A percentile compares a stretch with the other conserved stretches of the same genome.
phyloP scores from a whole-genome alignment of 1,139 yeast species.

The Geotrichum fermentans region DNA sequence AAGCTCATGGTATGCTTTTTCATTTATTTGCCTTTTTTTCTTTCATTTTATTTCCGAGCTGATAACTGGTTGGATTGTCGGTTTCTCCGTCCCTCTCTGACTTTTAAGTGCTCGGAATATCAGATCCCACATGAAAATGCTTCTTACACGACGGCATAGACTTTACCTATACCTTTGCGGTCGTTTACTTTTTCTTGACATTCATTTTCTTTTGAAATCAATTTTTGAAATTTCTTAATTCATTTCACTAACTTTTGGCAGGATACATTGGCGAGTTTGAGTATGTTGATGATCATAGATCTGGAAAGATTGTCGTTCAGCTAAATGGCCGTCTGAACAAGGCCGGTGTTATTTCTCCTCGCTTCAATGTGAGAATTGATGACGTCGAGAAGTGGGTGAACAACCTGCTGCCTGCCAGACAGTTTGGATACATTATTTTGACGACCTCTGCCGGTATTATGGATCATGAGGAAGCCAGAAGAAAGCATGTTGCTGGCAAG shows the following conservation, averaged over 20 bases:
- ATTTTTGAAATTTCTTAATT: slow-evolving; percentile 13
- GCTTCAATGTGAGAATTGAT: slow-evolving; percentile 89
- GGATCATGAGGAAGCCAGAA: slow-evolving; percentile 99
- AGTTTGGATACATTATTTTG: slow-evolving; percentile 92
- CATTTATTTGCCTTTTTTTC: slow-evolving; percentile 5
- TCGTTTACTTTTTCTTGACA: slow-evolving; percentile 80
- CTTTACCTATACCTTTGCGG: slow-evolving; percentile 35
- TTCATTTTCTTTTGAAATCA: slow-evolving; percentile 23
- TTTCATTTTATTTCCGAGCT: slow-evolving; percentile 37
- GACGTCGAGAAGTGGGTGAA: slow-evolving; percentile 98
- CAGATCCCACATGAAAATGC: slow-evolving; percentile 43
- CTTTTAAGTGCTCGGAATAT: slow-evolving; percentile 95
- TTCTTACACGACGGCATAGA: slow-evolving; percentile 67
- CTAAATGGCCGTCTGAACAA: slow-evolving; percentile 97
- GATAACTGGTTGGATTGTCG: slow-evolving; percentile 98
- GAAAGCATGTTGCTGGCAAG: slow-evolving; percentile 99
- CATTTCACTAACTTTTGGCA: slow-evolving; percentile 33
- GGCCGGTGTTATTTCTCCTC: slow-evolving; percentile 97
- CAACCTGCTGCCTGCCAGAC: slow-evolving; percentile 97
- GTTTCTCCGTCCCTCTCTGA: slow-evolving; percentile 84
- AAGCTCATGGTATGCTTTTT: slow-evolving; percentile 71
- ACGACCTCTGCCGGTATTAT: slow-evolving; percentile 99
- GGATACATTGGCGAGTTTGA: slow-evolving; percentile 99
- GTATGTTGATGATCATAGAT: slow-evolving; percentile 98
- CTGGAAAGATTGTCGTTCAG: slow-evolving; percentile 95